Evolutionary conservation across 176 grass and related monocot species (phyloP).

Genomic region (Melocanna baccifera): DNA sequence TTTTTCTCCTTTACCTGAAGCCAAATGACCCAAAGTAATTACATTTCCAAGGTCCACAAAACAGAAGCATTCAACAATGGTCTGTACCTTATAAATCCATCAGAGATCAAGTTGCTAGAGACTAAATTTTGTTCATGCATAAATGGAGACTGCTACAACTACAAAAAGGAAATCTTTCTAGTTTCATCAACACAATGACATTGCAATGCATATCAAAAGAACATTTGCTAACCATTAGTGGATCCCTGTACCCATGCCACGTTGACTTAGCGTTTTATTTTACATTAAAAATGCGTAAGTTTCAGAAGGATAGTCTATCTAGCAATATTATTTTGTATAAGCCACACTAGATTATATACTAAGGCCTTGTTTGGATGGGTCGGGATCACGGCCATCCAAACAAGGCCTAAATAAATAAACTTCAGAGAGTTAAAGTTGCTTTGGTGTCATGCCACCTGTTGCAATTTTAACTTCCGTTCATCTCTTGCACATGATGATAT

Average conservation of each 20-base stretch:
- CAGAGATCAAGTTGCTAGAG: conserved; percentile 24
- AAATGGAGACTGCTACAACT: background rate
- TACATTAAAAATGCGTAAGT: background rate
- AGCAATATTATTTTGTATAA: background rate
- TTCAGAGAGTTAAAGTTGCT: background rate
- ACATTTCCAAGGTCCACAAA: background rate
- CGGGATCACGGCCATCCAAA: background rate
- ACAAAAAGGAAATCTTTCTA: background rate
- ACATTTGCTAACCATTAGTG: background rate
- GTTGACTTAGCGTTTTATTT: background rate
- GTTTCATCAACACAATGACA: background rate
- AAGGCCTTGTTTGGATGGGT: background rate
- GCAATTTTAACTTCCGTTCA: too few species aligned
- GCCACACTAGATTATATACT: background rate
- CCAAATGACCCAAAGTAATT: conserved; percentile 29
- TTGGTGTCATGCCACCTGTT: conserved; percentile 14
- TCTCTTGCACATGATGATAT: too few species aligned
- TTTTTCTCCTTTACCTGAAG: conserved; percentile 57
- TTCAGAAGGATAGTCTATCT: background rate
- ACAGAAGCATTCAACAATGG: background rate
- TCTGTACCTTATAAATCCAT: background rate
- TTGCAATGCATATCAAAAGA: background rate
- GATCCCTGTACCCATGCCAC: background rate
- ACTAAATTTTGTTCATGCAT: background rate
- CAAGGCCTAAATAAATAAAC: background rate